Evolutionary conservation across 208 protist species (phyloP), one percentile per base, ranked within the genome.

Genomic region (Trypanosoma cruzi): DNA sequence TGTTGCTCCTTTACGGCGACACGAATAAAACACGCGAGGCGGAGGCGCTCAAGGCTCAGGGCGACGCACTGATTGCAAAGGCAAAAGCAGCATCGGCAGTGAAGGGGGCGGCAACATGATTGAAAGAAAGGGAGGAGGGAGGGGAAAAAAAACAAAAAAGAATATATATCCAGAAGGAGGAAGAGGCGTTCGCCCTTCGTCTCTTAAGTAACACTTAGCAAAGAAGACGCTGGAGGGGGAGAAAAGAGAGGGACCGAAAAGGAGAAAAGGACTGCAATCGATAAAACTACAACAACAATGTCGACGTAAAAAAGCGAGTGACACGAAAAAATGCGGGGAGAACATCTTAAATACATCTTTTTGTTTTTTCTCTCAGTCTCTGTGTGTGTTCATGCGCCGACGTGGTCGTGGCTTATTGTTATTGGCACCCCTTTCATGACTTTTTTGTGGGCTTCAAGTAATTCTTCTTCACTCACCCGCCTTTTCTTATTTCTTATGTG

Each of bases 1-100:
- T 93, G 16, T 70, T 92, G 24, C 74, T 90, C 24, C 77, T 95
- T 40, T 95, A 86, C 62, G 84, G 80, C 54, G 85, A 90, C 18
- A 76, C 82, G 37, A 73, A 69, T 14, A 88, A 91, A 57, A 82
- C 69, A 28, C 75, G 76, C 48, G 89, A 95, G 79, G 77, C 86
- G 53, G 63, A 59, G 36, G 48, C 48, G 52, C 81, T 85, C 62
- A 77, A 80, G 53, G 57, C 64, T 14, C 56, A 56, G 49, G 83
- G 74, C 7, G 80, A 86, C 59, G 79, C 48, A 32, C 57, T 80
- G 18, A 26, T 80, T 32, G 59, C 57, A 18, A 59, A 32, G 57
- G 48, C 52, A 55, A 75, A 75, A 26, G 8, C 14, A 31, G 57
- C 37, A 24, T n/a, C n/a, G 4, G 62, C 20, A n/a, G 63, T 50